Base-by-base conservation (phyloP, 495 filamentous ascomycete species). In the Halenospora varia region DNA sequence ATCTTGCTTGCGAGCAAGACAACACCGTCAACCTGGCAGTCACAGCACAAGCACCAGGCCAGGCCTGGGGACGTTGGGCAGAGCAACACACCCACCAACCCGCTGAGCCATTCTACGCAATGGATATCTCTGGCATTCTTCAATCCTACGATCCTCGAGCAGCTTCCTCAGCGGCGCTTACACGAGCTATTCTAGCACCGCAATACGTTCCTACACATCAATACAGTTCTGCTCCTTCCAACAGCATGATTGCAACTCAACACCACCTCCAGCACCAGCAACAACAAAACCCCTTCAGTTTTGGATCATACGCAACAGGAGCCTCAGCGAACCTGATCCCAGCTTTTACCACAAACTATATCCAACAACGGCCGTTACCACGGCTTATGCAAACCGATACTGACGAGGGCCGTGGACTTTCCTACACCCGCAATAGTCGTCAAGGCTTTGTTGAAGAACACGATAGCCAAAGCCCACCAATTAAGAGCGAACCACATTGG, bases 21-120 rank as follows among this genome's bases (percentile, higher is more conserved):
- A 67, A 63, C 53, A 62, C 60, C 62, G 62, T 26, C 62, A 68
- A 48, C 24, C 65, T 68, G 65, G 65, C 65, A 59, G 56, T 68
- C 42, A 65, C 60, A 59, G 65, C 65, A 56, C 56, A 54, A 57
- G 52, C 64, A 57, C 60, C 65, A 60, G 56, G 48, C 57, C 65
- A 59, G 62, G 62, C 65, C 60, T 62, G 65, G 62, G 59, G 65
- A 63, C 65, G 55, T 40, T 68, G 65, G 65, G 22, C 57, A 25
- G 62, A 61, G 10, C 62, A 64, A 35, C 56, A 61, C 50, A 47
- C 24, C 19, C 55, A 39, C 23, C 64, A 63, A 46, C 46, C 58
- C 15, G 44, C 59, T 40, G 61, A 63, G n/a, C 48, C 39, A 19
- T 68, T 48, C 54, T 61, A 56, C 45, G 18, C 55, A 3, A 68